These are phyloP conservation scores for Trichophyton benhamiae DNA, from an alignment of 2,329 filamentous ascomycete genomes.

Conservation along the genomic window DNA sequence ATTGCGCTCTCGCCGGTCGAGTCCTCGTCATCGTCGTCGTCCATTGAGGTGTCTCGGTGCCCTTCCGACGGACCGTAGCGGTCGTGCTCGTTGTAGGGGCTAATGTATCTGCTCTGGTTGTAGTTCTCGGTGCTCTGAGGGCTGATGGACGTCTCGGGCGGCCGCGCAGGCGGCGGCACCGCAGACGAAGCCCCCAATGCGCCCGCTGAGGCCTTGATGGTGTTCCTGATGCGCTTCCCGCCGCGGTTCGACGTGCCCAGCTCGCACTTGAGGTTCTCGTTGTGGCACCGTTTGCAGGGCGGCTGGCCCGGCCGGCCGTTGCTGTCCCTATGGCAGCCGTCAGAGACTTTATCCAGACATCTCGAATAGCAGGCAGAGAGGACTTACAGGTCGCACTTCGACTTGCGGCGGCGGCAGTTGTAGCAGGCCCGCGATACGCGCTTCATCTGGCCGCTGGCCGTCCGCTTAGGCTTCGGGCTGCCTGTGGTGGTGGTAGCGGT, in stretches of 20 bases:
- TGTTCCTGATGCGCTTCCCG: slow-evolving; percentile 46
- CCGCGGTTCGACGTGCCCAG: slow-evolving; percentile 49
- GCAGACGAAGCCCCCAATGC: not conserved
- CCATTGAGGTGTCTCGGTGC: not conserved
- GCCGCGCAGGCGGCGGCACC: not conserved
- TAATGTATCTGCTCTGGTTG: not conserved
- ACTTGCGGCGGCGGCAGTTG: slow-evolving; percentile 39
- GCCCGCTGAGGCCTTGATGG: not conserved
- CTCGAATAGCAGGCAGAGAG: too few species aligned
- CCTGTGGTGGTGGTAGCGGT: not conserved
- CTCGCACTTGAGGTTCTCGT: slow-evolving; percentile 47
- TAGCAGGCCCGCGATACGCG: slow-evolving; percentile 38
- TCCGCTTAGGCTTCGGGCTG: slow-evolving; percentile 18
- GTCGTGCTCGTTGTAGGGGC: not conserved
- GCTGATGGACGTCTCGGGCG: not conserved
- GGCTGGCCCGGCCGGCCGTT: slow-evolving; percentile 39
- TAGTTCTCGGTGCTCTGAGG: not conserved
- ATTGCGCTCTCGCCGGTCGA: slow-evolving; percentile 28
- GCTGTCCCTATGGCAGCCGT: slow-evolving; percentile 23
- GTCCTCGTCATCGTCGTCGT: slow-evolving; percentile 24
- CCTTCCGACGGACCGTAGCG: not conserved
- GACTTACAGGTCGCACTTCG: slow-evolving; percentile 40
- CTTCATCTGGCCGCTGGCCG: slow-evolving; percentile 28
- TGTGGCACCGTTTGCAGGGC: slow-evolving; percentile 47
- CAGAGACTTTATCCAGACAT: too few species aligned